Conservation (phyloP, 495 filamentous ascomycete species). For the Tuber aestivum region DNA sequence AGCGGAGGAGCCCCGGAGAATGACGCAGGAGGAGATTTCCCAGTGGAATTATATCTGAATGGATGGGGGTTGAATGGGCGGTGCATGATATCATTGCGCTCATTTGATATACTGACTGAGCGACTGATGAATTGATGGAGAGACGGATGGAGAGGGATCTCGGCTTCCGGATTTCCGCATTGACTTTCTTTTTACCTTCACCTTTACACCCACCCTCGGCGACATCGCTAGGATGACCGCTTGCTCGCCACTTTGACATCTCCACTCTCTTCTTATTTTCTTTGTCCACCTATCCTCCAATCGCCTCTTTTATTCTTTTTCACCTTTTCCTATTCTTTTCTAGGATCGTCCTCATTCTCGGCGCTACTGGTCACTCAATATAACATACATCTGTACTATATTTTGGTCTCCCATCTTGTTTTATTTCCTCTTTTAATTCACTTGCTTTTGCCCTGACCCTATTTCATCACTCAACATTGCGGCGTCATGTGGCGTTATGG, state of each 20-base stretch:
- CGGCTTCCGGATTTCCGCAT: not conserved
- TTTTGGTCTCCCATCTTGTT: not conserved
- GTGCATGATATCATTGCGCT: not conserved
- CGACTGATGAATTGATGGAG: not conserved
- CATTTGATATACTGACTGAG: not conserved
- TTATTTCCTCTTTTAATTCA: not conserved
- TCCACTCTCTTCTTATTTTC: not conserved
- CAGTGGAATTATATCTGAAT: not conserved
- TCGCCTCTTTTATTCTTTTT: not conserved
- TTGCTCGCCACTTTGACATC: not conserved
- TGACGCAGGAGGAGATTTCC: not conserved
- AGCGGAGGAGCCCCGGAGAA: not conserved
- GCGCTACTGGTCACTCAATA: not conserved
- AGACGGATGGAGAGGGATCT: not conserved
- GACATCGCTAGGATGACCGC: not conserved
- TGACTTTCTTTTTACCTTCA: not conserved
- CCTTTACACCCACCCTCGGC: not conserved
- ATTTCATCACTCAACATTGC: not conserved
- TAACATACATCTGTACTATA: not conserved
- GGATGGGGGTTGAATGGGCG: not conserved
- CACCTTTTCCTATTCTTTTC: not conserved
- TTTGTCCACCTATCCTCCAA: not conserved
- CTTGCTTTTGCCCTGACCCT: not conserved
- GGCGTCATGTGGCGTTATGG: not conserved
- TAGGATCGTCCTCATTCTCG: not conserved